A percentile compares a stretch with the other conserved stretches of the same genome.
Evolutionary conservation across 83 land plant species (phyloP).

Genomic region (Diphasiastrum complanatum): DNA sequence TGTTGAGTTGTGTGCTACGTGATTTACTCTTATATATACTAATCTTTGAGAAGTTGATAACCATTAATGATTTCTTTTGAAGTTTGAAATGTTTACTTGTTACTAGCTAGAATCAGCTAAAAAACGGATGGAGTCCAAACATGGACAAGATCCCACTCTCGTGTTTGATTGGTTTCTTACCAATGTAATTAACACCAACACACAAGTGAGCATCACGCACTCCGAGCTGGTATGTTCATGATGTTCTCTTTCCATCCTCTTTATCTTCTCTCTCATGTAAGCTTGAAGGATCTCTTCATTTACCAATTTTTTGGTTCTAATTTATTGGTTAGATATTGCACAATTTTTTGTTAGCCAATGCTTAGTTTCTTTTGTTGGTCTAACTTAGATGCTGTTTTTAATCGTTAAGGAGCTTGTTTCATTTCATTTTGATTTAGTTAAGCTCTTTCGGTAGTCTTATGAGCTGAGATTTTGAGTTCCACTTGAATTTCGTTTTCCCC

Average conservation of each 20-base stretch:
- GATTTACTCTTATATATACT: no score
- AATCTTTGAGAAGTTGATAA: no score
- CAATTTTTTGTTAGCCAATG: slow-evolving; percentile 8
- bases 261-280: not conserved
- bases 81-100: slow-evolving; percentile 5
- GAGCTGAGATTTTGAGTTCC: no score
- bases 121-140: slow-evolving; percentile 41
- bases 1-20: no score
- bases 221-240: slow-evolving; percentile 57
- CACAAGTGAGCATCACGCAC: slow-evolving; percentile 60
- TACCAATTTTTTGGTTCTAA: not conserved
- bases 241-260: slow-evolving; percentile 5
- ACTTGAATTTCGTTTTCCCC: no score
- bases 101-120: slow-evolving; percentile 51
- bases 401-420: no score
- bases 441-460: no score
- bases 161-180: slow-evolving; percentile 71
- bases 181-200: slow-evolving; percentile 47
- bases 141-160: slow-evolving; percentile 20
- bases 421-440: no score
- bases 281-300: not conserved
- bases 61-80: not conserved
- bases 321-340: not conserved
- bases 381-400: no score
- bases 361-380: slow-evolving; percentile 53